Percentiles rank a stretch among this genome's conserved stretches.
Conservation (phyloP, 306 rosid species). For the Myrica gale region DNA sequence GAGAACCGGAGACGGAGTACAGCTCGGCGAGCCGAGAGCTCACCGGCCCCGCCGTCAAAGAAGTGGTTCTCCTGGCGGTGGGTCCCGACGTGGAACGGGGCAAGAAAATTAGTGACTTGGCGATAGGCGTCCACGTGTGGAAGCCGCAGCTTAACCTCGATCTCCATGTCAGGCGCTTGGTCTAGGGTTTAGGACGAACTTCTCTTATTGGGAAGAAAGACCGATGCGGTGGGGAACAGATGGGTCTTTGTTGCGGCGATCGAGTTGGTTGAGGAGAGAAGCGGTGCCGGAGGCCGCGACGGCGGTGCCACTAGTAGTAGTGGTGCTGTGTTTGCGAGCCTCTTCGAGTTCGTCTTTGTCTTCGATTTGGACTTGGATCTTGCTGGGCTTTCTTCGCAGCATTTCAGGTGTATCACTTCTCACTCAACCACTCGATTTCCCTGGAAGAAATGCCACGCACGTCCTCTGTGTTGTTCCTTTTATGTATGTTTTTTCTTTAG, state of each 20-base stretch:
- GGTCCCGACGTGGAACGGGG: constrained; percentile 55
- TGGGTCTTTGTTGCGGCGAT: constrained; percentile 46
- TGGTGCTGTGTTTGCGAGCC: constrained; percentile 57
- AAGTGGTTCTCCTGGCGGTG: constrained; percentile 78
- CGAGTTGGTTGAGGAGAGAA: constrained; percentile 59
- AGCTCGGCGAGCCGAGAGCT: constrained; percentile 63
- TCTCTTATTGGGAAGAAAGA: constrained; percentile 22
- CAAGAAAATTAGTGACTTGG: constrained; percentile 42
- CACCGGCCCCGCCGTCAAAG: constrained; percentile 58
- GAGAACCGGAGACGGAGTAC: constrained; percentile 76
- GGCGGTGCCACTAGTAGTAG: constrained; percentile 17
- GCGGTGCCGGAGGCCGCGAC: constrained; percentile 39
- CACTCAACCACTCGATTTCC: neutral
- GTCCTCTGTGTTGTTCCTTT: no score
- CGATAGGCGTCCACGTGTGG: constrained; percentile 43
- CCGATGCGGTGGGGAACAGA: constrained; percentile 46
- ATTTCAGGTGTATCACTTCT: constrained; percentile 26
- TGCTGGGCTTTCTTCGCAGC: constrained; percentile 68
- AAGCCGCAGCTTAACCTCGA: constrained; percentile 76
- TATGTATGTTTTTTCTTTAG: no score
- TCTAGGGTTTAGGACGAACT: no score
- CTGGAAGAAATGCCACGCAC: no score
- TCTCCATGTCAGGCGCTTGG: constrained; percentile 29
- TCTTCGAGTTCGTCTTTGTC: constrained; percentile 85
- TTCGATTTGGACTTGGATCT: constrained; percentile 68